Evolutionary conservation across 257 asterid species (phyloP).

Genomic region (Ajuga chamaepitys): DNA sequence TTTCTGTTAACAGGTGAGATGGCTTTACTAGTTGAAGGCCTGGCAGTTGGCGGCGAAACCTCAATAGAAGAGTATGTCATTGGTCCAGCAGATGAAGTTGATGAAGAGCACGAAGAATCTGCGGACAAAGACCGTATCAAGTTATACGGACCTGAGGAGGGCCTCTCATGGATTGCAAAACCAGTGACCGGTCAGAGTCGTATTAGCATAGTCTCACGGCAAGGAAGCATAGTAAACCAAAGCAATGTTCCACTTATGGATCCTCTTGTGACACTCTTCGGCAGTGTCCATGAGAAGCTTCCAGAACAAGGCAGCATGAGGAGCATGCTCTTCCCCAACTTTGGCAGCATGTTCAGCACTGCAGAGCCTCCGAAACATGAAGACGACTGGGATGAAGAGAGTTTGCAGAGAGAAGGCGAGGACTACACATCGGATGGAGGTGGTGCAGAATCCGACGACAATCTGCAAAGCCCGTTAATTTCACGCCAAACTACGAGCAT

Average conservation of each 20-base stretch:
- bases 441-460: constrained; percentile 40
- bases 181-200: constrained; percentile 62
- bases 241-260: constrained; percentile 59
- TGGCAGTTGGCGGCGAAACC: constrained; percentile 56
- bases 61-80: constrained; percentile 69
- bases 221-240: constrained; percentile 54
- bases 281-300: constrained; percentile 73
- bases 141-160: constrained; percentile 69
- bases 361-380: constrained; percentile 47
- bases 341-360: constrained; percentile 79
- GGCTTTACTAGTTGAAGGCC: constrained; percentile 75
- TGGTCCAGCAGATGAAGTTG: constrained; percentile 47
- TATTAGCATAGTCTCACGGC: constrained; percentile 49
- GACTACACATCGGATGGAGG: constrained; percentile 31
- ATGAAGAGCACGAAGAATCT: constrained; percentile 36
- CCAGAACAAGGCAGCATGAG: constrained; percentile 62
- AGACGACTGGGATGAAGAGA: constrained; percentile 77
- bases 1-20: constrained; percentile 49
- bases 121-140: constrained; percentile 38
- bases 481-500: constrained; percentile 64
- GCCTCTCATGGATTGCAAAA: constrained; percentile 66
- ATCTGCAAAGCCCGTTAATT: constrained; percentile 61
- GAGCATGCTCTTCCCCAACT: constrained; percentile 81
- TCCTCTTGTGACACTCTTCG: constrained; percentile 72
- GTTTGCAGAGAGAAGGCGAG: constrained; percentile 53